Base-by-base conservation (phyloP, 495 filamentous ascomycete genomes). In the Lineolata rhizophorae region DNA sequence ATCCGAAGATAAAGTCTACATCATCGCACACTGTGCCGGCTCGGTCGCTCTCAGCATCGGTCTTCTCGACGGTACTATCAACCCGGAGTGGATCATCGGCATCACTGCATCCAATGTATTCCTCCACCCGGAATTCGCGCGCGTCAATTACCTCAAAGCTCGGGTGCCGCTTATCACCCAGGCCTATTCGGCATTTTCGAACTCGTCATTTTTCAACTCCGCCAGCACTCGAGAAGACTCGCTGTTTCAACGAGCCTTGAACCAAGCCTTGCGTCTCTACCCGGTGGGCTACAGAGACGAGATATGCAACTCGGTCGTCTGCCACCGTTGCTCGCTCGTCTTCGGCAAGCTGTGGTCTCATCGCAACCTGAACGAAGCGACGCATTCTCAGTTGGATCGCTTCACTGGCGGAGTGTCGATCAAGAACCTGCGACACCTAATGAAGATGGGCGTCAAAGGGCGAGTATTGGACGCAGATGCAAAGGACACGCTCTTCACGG, bases 21-120 rank as follows among this genome's bases (percentile, higher is more conserved):
- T 62, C 6, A 54, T 77, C 32, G 58, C 62, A 10, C 73, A 79
- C 47, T 79, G 73, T 46, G 67, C 67, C 53, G 73, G 73, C 29
- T 61, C 63, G 12, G 63, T 76, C 0, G 62, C 71, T 9, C 58
- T 69, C 16, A 50, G 57, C 0, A 52, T 56, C 20, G 72, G 69
- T 22, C 51, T 79, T 0, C 58, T 79, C 2, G 70, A 75, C 44
- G 72, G 72, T 28, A 66, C 61, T 0, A 70, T 76, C 37, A 59
- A 63, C 3, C 30, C 57, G 0, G 41, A 45, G 16, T 73, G 65
- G 63, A 57, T 75, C 44, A 48, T 51, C 22, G 72, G 72, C n/a
- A 51, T 76, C 27, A 70, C 65, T 1, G 62, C 60, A 37, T 66
- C 59, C 21, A 62, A 72, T 20, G 70, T 76, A 1, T 75, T 78